Conservation (phyloP, 371 early-diverging fungal species). For the Mortierella polycephala region DNA sequence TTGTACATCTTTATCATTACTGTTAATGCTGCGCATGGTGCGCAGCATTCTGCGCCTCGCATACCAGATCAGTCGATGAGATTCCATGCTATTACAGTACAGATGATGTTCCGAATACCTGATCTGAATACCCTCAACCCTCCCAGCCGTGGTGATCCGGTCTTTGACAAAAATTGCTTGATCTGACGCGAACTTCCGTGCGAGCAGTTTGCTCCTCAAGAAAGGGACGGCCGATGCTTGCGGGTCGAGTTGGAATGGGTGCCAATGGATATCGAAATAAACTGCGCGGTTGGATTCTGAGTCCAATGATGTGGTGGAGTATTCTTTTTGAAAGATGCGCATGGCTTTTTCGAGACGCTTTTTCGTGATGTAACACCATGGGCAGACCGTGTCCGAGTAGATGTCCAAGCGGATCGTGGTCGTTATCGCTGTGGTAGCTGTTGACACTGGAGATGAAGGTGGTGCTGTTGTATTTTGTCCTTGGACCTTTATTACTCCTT, state of each 20-base stretch:
- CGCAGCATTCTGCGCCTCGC: slow-evolving; percentile 55
- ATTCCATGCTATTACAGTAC: slow-evolving; percentile 65
- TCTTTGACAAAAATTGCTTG: slow-evolving; percentile 56
- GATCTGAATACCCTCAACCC: slow-evolving; percentile 67
- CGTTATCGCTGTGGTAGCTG: not conserved
- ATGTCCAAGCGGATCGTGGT: slow-evolving; percentile 55
- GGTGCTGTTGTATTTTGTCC: not conserved
- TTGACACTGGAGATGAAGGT: not conserved
- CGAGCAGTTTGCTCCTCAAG: slow-evolving; percentile 58
- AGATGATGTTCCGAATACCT: slow-evolving; percentile 64
- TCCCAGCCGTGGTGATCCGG: slow-evolving; percentile 59
- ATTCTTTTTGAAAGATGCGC: slow-evolving; percentile 4
- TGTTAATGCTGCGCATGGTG: not conserved
- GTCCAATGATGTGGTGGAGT: not conserved
- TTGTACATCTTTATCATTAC: not conserved
- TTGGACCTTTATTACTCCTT: not conserved
- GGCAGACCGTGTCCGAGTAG: slow-evolving; percentile 68
- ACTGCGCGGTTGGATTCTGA: slow-evolving; percentile 52
- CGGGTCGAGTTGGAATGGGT: slow-evolving; percentile 57
- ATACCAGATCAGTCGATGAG: slow-evolving; percentile 73
- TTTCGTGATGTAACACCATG: slow-evolving; percentile 77
- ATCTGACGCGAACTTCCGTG: slow-evolving; percentile 66
- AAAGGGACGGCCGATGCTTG: slow-evolving; percentile 55
- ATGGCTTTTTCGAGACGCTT: slow-evolving; percentile 63
- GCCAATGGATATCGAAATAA: slow-evolving; percentile 65